phyloP scores from a whole-genome alignment of 768 basidiomycete genomes.

The Xerocomellus dryophilus region DNA sequence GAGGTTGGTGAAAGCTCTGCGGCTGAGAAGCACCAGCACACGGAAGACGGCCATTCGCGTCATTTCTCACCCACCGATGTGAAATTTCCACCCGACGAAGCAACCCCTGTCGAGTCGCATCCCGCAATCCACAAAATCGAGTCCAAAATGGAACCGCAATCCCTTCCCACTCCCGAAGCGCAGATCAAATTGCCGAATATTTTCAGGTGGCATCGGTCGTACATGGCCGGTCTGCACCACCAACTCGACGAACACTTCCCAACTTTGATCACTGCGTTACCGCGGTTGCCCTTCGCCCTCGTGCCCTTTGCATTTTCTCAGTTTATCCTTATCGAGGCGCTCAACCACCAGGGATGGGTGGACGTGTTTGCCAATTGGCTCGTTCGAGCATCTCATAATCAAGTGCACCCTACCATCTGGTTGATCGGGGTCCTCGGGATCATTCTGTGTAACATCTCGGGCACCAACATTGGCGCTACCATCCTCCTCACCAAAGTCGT shows the following conservation, averaged over 20 bases:
- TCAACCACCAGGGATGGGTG: constrained; percentile 85
- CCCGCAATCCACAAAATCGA: neutral
- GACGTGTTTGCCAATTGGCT: constrained; percentile 74
- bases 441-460: constrained; percentile 74
- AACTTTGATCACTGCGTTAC: constrained; percentile 61
- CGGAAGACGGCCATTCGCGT: neutral
- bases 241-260: constrained; percentile 53
- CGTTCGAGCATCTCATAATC: constrained; percentile 37
- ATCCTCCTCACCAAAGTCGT: constrained; percentile 84
- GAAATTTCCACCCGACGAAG: constrained; percentile 6
- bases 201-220: neutral
- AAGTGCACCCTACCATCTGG: constrained; percentile 54
- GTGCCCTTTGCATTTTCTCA: constrained; percentile 92
- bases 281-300: constrained; percentile 74
- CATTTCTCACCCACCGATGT: neutral
- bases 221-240: neutral
- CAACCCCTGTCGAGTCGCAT: neutral
- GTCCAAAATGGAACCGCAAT: neutral
- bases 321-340: constrained; percentile 88
- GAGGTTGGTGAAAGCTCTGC: neutral
- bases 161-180: neutral
- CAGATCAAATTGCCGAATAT: neutral
- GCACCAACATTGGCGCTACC: constrained; percentile 89
- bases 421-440: constrained; percentile 69
- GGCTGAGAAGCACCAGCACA: neutral